A percentile compares a stretch with the other conserved stretches of the same genome.
Conservation (phyloP, 805 yeast genomes). For the Cyberlindnera japonica region DNA sequence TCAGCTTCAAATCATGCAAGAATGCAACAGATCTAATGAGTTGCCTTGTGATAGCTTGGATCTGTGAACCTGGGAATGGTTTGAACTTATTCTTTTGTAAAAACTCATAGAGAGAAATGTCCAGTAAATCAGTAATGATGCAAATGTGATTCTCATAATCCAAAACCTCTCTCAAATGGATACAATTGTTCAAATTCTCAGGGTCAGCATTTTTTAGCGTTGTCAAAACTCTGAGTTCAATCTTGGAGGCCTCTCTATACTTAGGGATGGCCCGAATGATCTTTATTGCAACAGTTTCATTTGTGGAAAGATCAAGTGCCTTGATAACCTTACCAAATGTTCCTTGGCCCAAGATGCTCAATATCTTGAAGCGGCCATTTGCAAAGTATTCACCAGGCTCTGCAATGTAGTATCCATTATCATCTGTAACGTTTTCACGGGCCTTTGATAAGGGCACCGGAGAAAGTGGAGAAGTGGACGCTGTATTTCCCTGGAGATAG, state of each 20-base stretch:
- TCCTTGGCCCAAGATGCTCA: conserved; percentile 79
- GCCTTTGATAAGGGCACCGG: conserved; percentile 16
- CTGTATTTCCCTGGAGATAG: conserved; percentile 4
- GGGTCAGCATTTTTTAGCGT: conserved; percentile 69
- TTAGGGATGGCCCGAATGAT: conserved; percentile 89
- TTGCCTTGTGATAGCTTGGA: conserved; percentile 85
- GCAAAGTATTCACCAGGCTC: conserved; percentile 60
- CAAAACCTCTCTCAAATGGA: conserved; percentile 83
- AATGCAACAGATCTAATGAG: conserved; percentile 80
- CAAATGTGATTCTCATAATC: conserved; percentile 94
- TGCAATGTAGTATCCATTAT: conserved; percentile 70
- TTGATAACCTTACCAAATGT: conserved; percentile 88
- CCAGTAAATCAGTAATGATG: conserved; percentile 83
- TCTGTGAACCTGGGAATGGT: conserved; percentile 93
- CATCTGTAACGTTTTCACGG: conserved; percentile 22
- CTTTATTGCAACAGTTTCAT: conserved; percentile 74
- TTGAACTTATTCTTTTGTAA: conserved; percentile 76
- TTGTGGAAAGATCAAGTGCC: conserved; percentile 64
- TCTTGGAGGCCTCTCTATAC: conserved; percentile 92
- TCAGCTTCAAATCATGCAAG: conserved; percentile 82
- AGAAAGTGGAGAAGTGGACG: conserved; percentile 18
- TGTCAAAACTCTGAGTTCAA: conserved; percentile 79
- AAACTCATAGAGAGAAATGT: conserved; percentile 85
- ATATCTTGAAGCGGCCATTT: conserved; percentile 64
- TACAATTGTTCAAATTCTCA: conserved; percentile 65